Conservation (phyloP, 2,329 filamentous ascomycete species). For the Didymella arachidicola region DNA sequence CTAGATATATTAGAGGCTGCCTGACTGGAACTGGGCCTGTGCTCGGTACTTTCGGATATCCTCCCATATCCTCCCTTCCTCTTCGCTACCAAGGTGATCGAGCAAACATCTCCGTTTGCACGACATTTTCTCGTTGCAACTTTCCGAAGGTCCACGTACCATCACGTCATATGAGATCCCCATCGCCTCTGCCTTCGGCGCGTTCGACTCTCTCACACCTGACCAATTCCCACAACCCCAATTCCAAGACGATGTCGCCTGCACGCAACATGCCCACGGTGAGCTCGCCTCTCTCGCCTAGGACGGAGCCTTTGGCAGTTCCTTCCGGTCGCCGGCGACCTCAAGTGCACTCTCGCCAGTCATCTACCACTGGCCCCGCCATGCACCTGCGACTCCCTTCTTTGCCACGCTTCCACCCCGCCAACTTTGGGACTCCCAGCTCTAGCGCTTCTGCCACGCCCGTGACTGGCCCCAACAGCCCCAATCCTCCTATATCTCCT, state of each 20-base stretch:
- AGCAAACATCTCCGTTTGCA: slow-evolving; percentile 10
- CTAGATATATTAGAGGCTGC: slow-evolving; percentile 43
- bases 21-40: slow-evolving; percentile 27
- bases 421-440: slow-evolving; percentile 57
- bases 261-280: slow-evolving; percentile 44
- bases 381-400: slow-evolving; percentile 56
- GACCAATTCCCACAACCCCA: slow-evolving; percentile 20
- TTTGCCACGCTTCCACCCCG: slow-evolving; percentile 61
- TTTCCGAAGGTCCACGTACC: slow-evolving; percentile 30
- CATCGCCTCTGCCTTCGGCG: slow-evolving; percentile 32
- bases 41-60: slow-evolving; percentile 21
- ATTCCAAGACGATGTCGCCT: slow-evolving; percentile 35
- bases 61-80: slow-evolving; percentile 12
- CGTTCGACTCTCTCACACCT: slow-evolving; percentile 32
- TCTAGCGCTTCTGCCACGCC: slow-evolving; percentile 50
- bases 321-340: slow-evolving; percentile 48
- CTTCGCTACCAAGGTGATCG: slow-evolving; percentile 17
- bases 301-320: slow-evolving; percentile 47
- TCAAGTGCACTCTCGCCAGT: slow-evolving; percentile 44
- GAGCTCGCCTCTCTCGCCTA: slow-evolving; percentile 47
- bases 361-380: slow-evolving; percentile 45
- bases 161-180: slow-evolving; percentile 40
- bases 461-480: slow-evolving; percentile 50
- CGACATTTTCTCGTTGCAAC: slow-evolving; percentile 1
- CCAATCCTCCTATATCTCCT: slow-evolving; percentile 55